These are phyloP conservation scores for Ammopiptanthus mongolicus DNA, from an alignment of 306 rosid genomes.

Conservation along the genomic window DNA sequence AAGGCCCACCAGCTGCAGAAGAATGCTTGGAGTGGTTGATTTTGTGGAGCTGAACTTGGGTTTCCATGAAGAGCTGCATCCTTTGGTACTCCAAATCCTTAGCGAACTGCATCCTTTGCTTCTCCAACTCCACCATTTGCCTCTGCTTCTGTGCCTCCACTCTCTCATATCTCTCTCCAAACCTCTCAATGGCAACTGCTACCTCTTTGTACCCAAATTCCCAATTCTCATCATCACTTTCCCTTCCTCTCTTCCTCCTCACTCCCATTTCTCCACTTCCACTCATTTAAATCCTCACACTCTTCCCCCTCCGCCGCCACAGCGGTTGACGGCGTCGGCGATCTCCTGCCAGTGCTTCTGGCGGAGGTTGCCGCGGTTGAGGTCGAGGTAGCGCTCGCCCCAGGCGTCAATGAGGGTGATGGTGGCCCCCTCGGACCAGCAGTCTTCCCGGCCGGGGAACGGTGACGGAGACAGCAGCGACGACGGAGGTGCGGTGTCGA, in stretches of 20 bases:
- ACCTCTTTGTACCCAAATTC: constrained; percentile 39
- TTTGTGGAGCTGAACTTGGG: constrained; percentile 49
- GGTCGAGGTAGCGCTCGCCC: constrained; percentile 53
- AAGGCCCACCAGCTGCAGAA: constrained; percentile 35
- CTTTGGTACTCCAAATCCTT: constrained; percentile 69
- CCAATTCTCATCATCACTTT: not conserved
- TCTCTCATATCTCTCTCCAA: constrained; percentile 55
- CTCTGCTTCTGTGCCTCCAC: constrained; percentile 53
- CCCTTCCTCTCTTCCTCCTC: constrained; percentile 1
- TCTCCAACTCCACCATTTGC: constrained; percentile 69
- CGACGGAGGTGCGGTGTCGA: not conserved
- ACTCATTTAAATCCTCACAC: constrained; percentile 21
- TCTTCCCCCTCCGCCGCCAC: constrained; percentile 34
- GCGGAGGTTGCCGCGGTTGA: constrained; percentile 59
- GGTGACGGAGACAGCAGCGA: constrained; percentile 31
- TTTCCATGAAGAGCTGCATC: constrained; percentile 60
- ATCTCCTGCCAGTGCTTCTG: constrained; percentile 69
- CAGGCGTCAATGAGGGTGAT: constrained; percentile 67
- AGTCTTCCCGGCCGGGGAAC: constrained; percentile 53
- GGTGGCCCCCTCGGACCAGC: constrained; percentile 68
- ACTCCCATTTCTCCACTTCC: constrained; percentile 29
- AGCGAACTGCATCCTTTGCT: constrained; percentile 61
- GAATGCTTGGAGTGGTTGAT: constrained; percentile 42
- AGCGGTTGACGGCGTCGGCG: constrained; percentile 59
- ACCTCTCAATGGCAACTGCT: constrained; percentile 51